A percentile compares a stretch with the other conserved stretches of the same genome.
phyloP scores from a whole-genome alignment of 2,329 filamentous ascomycete genomes.

The Chaetomiaceae sp. region DNA sequence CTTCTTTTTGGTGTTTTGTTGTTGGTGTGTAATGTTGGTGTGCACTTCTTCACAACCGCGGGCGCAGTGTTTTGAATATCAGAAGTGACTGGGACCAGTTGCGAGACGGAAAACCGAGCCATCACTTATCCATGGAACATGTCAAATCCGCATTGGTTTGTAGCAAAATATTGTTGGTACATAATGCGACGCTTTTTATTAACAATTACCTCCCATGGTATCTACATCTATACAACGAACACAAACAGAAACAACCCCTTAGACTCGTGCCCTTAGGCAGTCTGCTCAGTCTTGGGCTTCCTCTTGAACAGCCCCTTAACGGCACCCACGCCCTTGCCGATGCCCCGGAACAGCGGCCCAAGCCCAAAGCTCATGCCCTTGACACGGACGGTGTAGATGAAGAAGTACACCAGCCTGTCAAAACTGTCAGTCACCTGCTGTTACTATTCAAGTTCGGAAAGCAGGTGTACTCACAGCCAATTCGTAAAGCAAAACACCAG shows the following conservation, averaged over 20 bases:
- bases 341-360: conserved; percentile 18
- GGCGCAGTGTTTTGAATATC: too few species aligned
- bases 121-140: too few species aligned
- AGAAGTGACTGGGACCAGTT: too few species aligned
- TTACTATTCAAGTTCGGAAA: too few species aligned
- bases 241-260: background rate
- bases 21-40: background rate
- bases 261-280: background rate
- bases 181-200: too few species aligned
- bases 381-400: conserved; percentile 28
- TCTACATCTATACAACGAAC: too few species aligned
- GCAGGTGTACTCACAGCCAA: conserved; percentile 36
- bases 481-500: conserved; percentile 62
- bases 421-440: background rate
- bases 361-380: conserved; percentile 29
- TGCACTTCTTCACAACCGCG: background rate
- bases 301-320: conserved; percentile 19
- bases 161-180: too few species aligned
- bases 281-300: background rate
- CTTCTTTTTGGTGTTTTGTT: background rate
- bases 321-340: conserved; percentile 13
- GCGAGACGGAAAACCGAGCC: too few species aligned
- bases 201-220: too few species aligned
- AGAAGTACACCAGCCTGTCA: conserved; percentile 29
- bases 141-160: too few species aligned